Evolutionary conservation across 345 rosid genomes (phyloP).

Genomic region (Citrus sp.): DNA sequence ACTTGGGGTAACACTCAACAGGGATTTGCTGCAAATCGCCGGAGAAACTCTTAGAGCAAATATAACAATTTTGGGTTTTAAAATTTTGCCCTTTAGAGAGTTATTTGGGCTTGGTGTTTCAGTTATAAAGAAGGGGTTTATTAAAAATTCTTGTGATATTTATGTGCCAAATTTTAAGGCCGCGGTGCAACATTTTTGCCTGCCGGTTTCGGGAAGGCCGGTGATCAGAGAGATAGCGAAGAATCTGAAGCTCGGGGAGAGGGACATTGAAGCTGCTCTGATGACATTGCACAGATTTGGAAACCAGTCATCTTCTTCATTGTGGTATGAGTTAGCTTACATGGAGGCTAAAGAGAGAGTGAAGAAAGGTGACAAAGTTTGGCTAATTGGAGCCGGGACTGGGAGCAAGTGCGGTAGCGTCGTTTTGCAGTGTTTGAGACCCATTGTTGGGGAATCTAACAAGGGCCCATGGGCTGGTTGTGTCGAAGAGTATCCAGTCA

Average conservation of each 20-base stretch:
- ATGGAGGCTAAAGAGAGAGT: slow-evolving; percentile 49
- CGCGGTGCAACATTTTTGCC: slow-evolving; percentile 46
- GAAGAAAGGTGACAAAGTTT: slow-evolving; percentile 47
- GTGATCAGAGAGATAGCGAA: slow-evolving; percentile 41
- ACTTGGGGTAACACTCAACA: slow-evolving; percentile 47
- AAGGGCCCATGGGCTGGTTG: slow-evolving; percentile 41
- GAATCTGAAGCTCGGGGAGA: slow-evolving; percentile 37
- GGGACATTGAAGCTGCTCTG: slow-evolving; percentile 43
- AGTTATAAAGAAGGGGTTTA: slow-evolving; percentile 20
- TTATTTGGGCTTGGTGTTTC: slow-evolving; percentile 29
- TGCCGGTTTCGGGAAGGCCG: slow-evolving; percentile 47
- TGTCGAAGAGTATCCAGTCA: slow-evolving; percentile 30
- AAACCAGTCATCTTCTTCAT: slow-evolving; percentile 52
- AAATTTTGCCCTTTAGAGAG: slow-evolving; percentile 33
- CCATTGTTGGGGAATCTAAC: slow-evolving; percentile 30
- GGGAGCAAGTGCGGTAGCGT: slow-evolving; percentile 41
- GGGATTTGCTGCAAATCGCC: slow-evolving; percentile 32
- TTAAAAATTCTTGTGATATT: slow-evolving; percentile 23
- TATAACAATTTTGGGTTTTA: slow-evolving; percentile 31
- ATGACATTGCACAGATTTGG: slow-evolving; percentile 61
- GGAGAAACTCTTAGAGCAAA: slow-evolving; percentile 39
- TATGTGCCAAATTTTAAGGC: slow-evolving; percentile 48
- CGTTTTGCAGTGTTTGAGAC: slow-evolving; percentile 42
- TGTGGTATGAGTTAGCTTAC: slow-evolving; percentile 55
- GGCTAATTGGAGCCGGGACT: slow-evolving; percentile 53